A percentile compares a stretch with the other conserved stretches of the same genome.
phyloP scores from a whole-genome alignment of 805 yeast genomes.

The Nakazawaea ishiwadae region DNA sequence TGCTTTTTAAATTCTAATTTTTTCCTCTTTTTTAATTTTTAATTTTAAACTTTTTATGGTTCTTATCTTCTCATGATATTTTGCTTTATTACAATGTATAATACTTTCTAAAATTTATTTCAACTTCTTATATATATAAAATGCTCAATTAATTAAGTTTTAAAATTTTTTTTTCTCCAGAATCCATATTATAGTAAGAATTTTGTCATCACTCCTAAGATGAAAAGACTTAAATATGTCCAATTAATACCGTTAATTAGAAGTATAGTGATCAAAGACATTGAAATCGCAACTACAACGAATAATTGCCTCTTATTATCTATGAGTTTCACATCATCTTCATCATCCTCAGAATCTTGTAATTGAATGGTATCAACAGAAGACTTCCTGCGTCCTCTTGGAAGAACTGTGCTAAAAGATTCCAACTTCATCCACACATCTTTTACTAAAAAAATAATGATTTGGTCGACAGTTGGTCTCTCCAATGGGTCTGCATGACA shows the following conservation, averaged over 20 bases:
- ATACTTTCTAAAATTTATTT: no score
- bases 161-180: no score
- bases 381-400: background rate
- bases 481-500: conserved; percentile 24
- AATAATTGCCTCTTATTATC: background rate
- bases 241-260: no score
- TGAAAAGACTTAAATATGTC: no score
- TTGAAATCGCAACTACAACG: no score
- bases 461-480: conserved; percentile 41
- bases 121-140: no score
- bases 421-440: conserved; percentile 8
- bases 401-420: background rate
- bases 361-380: conserved; percentile 1
- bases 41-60: background rate
- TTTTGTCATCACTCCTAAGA: no score
- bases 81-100: no score
- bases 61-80: background rate
- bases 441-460: conserved; percentile 24
- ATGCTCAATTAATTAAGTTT: no score
- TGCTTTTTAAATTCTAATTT: conserved; percentile 11
- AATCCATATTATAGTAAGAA: no score
- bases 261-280: no score
- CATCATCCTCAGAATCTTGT: background rate
- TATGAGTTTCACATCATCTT: background rate
- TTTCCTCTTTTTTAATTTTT: background rate